Evolutionary conservation across 2,329 filamentous ascomycete genomes (phyloP).

Genomic region (Trichoderma harzianum): DNA sequence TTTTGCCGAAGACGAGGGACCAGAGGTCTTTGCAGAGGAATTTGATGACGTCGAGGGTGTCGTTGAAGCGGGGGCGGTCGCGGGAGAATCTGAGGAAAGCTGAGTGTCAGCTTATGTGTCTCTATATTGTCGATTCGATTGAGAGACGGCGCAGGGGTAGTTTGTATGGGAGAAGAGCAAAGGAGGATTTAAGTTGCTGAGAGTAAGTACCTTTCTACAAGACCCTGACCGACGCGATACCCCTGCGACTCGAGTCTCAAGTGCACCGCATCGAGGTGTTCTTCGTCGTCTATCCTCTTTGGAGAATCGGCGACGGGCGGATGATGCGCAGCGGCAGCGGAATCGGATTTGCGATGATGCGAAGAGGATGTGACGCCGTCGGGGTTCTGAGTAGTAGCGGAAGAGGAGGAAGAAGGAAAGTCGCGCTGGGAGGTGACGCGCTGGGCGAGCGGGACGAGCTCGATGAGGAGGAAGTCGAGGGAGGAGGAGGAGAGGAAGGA

Average conservation of each 20-base stretch:
- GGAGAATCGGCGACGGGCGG: slow-evolving; percentile 18
- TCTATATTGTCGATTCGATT: neutral
- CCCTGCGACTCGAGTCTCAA: slow-evolving; percentile 80
- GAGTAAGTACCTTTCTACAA: slow-evolving; percentile 72
- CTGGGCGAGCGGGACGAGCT: slow-evolving; percentile 92
- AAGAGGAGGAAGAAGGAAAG: slow-evolving; percentile 28
- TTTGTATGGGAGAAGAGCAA: neutral
- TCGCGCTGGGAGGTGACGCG: slow-evolving; percentile 75
- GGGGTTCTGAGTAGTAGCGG: neutral
- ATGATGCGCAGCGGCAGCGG: neutral
- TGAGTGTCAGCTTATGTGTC: neutral
- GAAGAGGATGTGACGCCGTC: neutral
- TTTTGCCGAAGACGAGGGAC: slow-evolving; percentile 91
- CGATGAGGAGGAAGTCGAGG: slow-evolving; percentile 92
- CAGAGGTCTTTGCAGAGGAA: slow-evolving; percentile 98
- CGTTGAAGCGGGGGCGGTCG: slow-evolving; percentile 82
- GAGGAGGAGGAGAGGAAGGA: slow-evolving; percentile 79
- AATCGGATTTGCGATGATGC: neutral
- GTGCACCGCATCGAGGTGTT: slow-evolving; percentile 80
- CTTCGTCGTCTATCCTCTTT: slow-evolving; percentile 62
- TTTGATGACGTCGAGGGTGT: slow-evolving; percentile 94
- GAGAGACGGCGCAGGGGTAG: slow-evolving; percentile 2
- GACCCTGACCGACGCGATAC: slow-evolving; percentile 86
- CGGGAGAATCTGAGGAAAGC: slow-evolving; percentile 63
- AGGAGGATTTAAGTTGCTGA: neutral